Evolutionary conservation across 2,329 filamentous ascomycete species (phyloP).

Genomic region (Aaosphaeria pasadenensis): DNA sequence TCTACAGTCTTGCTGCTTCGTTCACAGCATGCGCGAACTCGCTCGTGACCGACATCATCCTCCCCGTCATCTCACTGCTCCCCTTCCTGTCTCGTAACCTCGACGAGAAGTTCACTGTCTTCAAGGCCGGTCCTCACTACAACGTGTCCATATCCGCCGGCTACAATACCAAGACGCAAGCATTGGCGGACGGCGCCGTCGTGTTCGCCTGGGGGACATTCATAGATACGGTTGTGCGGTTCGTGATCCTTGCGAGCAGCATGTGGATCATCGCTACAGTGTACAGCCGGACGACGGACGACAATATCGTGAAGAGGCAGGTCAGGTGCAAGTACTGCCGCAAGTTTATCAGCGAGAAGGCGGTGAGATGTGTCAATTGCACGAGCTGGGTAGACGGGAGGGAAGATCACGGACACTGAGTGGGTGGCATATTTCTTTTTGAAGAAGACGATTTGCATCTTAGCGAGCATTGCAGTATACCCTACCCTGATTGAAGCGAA

Average conservation of each 20-base stretch:
- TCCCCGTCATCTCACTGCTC: conserved; percentile 67
- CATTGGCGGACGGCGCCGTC: conserved; percentile 67
- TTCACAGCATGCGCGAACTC: conserved; percentile 71
- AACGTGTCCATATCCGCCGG: conserved; percentile 43
- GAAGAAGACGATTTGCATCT: too few relatives aligned
- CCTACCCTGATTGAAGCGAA: too few relatives aligned
- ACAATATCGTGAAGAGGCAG: conserved; percentile 69
- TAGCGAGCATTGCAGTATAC: too few relatives aligned
- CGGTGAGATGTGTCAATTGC: conserved; percentile 55
- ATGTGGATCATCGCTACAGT: conserved; percentile 62
- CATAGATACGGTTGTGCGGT: conserved; percentile 63
- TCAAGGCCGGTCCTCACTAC: conserved; percentile 55
- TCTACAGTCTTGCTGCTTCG: conserved; percentile 60
- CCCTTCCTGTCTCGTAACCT: conserved; percentile 69
- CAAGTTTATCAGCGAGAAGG: conserved; percentile 62
- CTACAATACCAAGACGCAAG: conserved; percentile 70
- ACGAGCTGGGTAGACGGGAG: conserved; percentile 58
- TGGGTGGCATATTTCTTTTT: too few relatives aligned
- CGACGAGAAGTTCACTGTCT: conserved; percentile 69
- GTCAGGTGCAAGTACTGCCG: conserved; percentile 67
- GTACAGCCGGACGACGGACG: conserved; percentile 60
- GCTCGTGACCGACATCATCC: conserved; percentile 67
- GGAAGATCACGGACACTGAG: conserved; percentile 37
- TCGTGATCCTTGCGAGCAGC: conserved; percentile 62
- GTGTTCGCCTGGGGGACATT: conserved; percentile 72